Evolutionary conservation across 441 rosid genomes (phyloP).

Genomic region (Aquilaria agallochum): DNA sequence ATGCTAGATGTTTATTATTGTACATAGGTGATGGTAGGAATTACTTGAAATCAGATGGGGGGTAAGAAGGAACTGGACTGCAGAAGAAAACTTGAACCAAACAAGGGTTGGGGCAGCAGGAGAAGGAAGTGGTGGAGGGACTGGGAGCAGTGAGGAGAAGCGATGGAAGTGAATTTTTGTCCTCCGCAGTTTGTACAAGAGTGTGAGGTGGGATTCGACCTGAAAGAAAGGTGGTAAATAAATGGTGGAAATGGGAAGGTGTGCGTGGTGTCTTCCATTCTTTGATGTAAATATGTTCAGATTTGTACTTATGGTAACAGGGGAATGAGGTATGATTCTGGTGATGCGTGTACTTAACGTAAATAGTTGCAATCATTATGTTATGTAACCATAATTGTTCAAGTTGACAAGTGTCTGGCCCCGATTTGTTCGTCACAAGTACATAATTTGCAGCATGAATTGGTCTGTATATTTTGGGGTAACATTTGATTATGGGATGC

Average conservation of each 20-base stretch:
- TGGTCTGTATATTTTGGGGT: too few relatives aligned
- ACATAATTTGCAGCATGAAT: too few relatives aligned
- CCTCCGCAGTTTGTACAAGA: not conserved
- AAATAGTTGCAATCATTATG: constrained; percentile 15
- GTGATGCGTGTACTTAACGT: constrained; percentile 19
- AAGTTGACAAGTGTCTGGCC: too few relatives aligned
- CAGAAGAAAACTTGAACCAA: constrained; percentile 13
- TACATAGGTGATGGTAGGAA: not conserved
- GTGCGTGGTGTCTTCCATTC: constrained; percentile 22
- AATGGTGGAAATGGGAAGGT: not conserved
- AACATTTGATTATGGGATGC: too few relatives aligned
- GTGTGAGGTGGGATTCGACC: constrained; percentile 4
- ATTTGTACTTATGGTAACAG: constrained; percentile 14
- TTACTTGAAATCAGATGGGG: not conserved
- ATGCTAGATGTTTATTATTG: constrained; percentile 12
- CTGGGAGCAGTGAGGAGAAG: not conserved
- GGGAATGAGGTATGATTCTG: constrained; percentile 14
- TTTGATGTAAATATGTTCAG: constrained; percentile 31
- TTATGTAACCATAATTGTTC: not conserved
- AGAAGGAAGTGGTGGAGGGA: not conserved
- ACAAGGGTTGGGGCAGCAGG: too few relatives aligned
- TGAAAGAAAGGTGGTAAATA: constrained; percentile 2
- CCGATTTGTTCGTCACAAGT: too few relatives aligned
- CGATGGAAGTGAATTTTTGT: constrained; percentile 6
- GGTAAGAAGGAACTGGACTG: not conserved